A percentile compares a stretch with the other conserved stretches of the same genome.
Evolutionary conservation across 2,329 filamentous ascomycete species (phyloP).

Genomic region (Fusarium scirpi): DNA sequence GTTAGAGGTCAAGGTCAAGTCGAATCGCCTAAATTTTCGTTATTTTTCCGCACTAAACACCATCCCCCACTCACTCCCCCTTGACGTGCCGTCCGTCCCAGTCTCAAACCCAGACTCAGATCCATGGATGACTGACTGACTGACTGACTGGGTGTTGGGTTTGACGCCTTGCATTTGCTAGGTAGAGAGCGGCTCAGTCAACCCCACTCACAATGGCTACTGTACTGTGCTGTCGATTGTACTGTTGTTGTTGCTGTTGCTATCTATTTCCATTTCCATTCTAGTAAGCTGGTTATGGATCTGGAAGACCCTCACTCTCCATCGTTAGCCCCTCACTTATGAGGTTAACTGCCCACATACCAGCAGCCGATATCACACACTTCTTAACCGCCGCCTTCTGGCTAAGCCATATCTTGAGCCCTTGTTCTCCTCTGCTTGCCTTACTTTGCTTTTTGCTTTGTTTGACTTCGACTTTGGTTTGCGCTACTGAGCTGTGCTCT

Average conservation of each 20-base stretch:
- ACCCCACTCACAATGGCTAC: conserved; percentile 36
- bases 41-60: conserved; percentile 38
- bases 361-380: conserved; percentile 43
- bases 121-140: conserved; percentile 12
- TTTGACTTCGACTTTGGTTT: not conserved
- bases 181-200: conserved; percentile 20
- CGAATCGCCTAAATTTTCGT: conserved; percentile 26
- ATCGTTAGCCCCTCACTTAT: conserved; percentile 45
- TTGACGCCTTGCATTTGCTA: conserved; percentile 41
- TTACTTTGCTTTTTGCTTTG: not conserved
- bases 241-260: not conserved
- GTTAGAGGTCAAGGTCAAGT: not conserved
- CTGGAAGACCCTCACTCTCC: conserved; percentile 34
- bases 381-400: conserved; percentile 32
- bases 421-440: conserved; percentile 9
- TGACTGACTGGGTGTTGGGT: conserved; percentile 1
- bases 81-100: conserved; percentile 10
- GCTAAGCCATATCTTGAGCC: conserved; percentile 31
- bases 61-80: conserved; percentile 32
- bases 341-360: conserved; percentile 45
- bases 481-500: not conserved
- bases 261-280: conserved; percentile 9
- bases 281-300: conserved; percentile 15
- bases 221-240: not conserved
- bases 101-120: conserved; percentile 1